A percentile compares a stretch with the other conserved stretches of the same genome.
Conservation (phyloP, 306 rosid genomes). For the Senna siamea region DNA sequence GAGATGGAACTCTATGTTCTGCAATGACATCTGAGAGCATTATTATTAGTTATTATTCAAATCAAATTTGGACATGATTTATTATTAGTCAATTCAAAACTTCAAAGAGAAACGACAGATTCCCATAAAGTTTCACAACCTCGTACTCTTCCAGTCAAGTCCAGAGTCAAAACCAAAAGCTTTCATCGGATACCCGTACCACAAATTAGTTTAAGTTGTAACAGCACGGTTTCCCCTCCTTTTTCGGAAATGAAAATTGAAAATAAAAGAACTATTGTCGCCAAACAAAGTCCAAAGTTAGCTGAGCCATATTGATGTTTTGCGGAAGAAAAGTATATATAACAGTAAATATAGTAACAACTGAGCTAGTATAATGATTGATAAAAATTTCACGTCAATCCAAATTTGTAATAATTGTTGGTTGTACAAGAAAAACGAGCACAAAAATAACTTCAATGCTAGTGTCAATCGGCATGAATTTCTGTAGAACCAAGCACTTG, state of each 20-base stretch:
- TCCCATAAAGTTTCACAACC: not conserved
- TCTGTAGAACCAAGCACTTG: not conserved
- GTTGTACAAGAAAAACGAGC: not conserved
- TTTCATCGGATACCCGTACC: not conserved
- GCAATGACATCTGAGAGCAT: no score
- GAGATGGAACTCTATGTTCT: no score
- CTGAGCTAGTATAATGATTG: not conserved
- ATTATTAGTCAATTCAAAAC: not conserved
- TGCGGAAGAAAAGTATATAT: not conserved
- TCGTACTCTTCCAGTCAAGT: not conserved
- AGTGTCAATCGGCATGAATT: not conserved
- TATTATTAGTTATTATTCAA: not conserved
- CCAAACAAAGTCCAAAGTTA: not conserved
- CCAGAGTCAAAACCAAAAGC: not conserved
- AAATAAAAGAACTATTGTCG: not conserved
- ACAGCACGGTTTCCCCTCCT: not conserved
- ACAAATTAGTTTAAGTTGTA: not conserved
- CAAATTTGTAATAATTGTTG: not conserved
- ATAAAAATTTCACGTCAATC: not conserved
- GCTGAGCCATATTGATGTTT: not conserved
- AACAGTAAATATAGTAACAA: not conserved
- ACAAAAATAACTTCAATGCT: not conserved
- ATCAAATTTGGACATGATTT: not conserved
- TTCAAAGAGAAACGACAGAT: not conserved
- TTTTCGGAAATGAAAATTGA: not conserved